Base-by-base conservation (phyloP, 2,329 filamentous ascomycete genomes). In the Cercospora zeae-maydis region DNA sequence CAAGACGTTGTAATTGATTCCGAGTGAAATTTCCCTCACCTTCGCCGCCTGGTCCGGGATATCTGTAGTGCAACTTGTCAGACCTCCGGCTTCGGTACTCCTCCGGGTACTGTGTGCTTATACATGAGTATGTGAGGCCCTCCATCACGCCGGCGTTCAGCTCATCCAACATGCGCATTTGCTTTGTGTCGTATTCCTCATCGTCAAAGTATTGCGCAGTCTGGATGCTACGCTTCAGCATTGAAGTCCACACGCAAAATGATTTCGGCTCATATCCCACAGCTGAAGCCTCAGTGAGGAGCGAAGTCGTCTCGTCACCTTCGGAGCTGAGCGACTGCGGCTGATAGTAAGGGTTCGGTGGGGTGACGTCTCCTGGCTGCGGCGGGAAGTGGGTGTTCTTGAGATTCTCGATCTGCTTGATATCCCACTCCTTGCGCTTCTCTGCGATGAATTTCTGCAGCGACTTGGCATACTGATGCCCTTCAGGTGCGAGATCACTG, bases 241-340 rank as follows among this genome's bases (percentile, higher is more conserved):
- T 98, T 2, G 91, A 96, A 0, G 93, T 97, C 95, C 95, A 99
- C 14, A 99, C 91, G 76, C 95, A 99, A 75, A 97, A 98, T 74
- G 92, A 92, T 80, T 96, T 96, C 13, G 70, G 67, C 60, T 71
- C 64, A 57, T 72, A 90, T 84, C 31, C 31, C 87, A 68, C 61
- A 27, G 67, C 64, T n/a, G 64, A 62, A 14, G 59, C 63, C 9
- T 67, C 66, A 21, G 65, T 64, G 24, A 66, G 36, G 36, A 65
- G 51, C 11, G 62, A 65, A 37, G 60, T 45, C 11, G 30, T 58
- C 13, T 47, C 58, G 21, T 67, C 66, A 7, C 63, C 37, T 36
- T 70, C 64, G 4, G 59, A 59, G n/a, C 49, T 55, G 2, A 64
- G 67, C 7, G 68, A 71, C 42, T 66, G 66, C 59, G 83, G 83